Conservation (phyloP, 139 green algal species). For the Closterium sp. region DNA sequence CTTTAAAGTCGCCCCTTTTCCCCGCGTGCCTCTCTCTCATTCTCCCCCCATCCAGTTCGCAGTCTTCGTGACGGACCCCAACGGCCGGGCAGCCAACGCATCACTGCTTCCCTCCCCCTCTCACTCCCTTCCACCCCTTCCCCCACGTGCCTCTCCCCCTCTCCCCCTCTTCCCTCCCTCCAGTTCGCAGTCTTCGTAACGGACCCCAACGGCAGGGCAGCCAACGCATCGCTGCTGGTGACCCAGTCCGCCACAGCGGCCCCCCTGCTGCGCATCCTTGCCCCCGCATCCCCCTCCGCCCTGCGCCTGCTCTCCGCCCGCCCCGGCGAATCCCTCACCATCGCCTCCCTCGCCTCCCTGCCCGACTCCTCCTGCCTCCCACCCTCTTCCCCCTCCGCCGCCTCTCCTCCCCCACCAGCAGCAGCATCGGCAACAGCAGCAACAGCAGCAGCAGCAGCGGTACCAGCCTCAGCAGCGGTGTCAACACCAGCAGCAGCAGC, state of each 20-base stretch:
- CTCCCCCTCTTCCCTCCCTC: not conserved
- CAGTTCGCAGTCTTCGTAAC: not conserved
- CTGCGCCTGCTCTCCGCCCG: conserved; percentile 1
- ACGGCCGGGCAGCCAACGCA: not conserved
- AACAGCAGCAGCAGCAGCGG: not conserved
- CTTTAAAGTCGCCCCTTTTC: too few relatives aligned
- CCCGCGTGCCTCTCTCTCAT: not conserved
- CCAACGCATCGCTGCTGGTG: not conserved
- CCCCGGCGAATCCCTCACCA: not conserved
- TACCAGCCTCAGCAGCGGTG: not conserved
- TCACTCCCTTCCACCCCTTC: not conserved
- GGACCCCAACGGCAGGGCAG: not conserved
- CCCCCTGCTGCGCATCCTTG: not conserved
- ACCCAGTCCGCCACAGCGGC: not conserved
- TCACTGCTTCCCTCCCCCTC: not conserved
- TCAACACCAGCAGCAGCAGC: not conserved
- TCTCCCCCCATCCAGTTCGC: not conserved
- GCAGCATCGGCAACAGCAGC: not conserved
- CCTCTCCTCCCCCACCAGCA: not conserved
- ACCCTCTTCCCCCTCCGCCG: not conserved
- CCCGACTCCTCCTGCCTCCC: not conserved
- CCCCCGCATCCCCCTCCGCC: not conserved
- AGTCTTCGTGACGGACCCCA: not conserved
- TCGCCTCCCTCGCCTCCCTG: not conserved
- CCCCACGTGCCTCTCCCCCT: not conserved